Base-by-base conservation (phyloP, 257 asterid genomes). In the Capsicum baccatum region DNA sequence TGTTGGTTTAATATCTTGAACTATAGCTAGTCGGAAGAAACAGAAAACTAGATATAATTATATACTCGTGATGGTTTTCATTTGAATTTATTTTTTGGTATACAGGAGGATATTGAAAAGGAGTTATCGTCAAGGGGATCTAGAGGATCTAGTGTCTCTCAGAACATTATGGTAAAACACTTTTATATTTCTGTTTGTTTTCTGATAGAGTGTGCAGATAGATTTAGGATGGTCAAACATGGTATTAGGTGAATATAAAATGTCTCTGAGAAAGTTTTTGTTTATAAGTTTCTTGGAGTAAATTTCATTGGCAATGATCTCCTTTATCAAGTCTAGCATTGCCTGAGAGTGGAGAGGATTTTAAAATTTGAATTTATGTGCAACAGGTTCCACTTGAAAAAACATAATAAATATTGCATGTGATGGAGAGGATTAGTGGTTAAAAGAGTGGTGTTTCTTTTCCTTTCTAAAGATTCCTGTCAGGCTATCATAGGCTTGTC, bases 61-160 rank as follows among this genome's bases (percentile, higher is more conserved):
- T 71, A 21, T 59, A 6, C 2, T 59, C 7, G 5, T 14, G 48
- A 26, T 54, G 50, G 9, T 26, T 54, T 6, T 59, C 47, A 1
- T 35, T 83, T 50, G 16, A 15, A 48, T 67, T 85, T 84, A 71
- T 58, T 79, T 83, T 84, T 56, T 12, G 78, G 55, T 19, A 26
- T 52, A 62, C 96, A 96, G 99, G 99, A 96, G 87, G 98, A 96
- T 86, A 85, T 96, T 80, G 97, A 94, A 92, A 94, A 88, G 86
- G 99, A 95, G 87, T 87, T 94, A 81, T 90, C 90, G 59, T 90
- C 96, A 68, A 89, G 93, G 88, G 86, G 85, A 79, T 90, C 94
- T 62, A 89, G 93, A 86, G 96, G 95, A 69, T 70, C 88, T 84
- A 91, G 92, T 83, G 88, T 84, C 86, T 90, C 95, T 85, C 94